These are phyloP conservation scores for Podospora fimiseda DNA, from an alignment of 495 filamentous ascomycete genomes.

Conservation along the genomic window DNA sequence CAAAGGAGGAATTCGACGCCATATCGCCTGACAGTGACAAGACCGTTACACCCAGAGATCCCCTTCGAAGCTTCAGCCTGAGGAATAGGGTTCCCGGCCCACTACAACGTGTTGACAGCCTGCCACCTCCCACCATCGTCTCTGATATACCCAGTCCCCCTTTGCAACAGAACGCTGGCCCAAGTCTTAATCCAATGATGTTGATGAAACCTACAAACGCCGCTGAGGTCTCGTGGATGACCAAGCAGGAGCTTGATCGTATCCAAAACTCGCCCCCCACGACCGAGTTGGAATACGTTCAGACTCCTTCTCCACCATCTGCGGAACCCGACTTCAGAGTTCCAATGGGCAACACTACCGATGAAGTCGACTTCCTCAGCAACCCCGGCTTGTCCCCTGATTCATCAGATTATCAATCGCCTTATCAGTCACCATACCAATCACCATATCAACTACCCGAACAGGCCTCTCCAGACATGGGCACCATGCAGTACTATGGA, in stretches of 20 bases:
- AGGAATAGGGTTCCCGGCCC: constrained; percentile 9
- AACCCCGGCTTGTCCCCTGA: not conserved
- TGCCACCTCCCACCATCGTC: constrained; percentile 26
- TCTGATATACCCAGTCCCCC: constrained; percentile 23
- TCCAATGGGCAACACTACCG: not conserved
- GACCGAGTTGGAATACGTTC: constrained; percentile 1
- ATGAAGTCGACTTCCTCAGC: not conserved
- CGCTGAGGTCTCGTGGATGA: constrained; percentile 29
- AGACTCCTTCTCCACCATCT: not conserved
- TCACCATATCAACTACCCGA: constrained; percentile 11
- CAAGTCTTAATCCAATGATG: constrained; percentile 36
- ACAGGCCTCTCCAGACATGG: not conserved
- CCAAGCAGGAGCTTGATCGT: constrained; percentile 36
- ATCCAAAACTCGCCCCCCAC: constrained; percentile 35
- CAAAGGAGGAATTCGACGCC: constrained; percentile 11
- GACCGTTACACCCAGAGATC: constrained; percentile 16
- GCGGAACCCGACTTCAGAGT: constrained; percentile 5
- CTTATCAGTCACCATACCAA: constrained; percentile 8
- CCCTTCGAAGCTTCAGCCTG: constrained; percentile 12
- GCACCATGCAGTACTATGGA: not conserved
- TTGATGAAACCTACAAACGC: constrained; percentile 41
- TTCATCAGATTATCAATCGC: not conserved
- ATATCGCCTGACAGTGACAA: constrained; percentile 18
- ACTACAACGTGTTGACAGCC: constrained; percentile 25
- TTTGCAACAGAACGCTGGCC: constrained; percentile 13